Evolutionary conservation across 345 rosid species (phyloP).

Genomic region (Sonneratia alba): DNA sequence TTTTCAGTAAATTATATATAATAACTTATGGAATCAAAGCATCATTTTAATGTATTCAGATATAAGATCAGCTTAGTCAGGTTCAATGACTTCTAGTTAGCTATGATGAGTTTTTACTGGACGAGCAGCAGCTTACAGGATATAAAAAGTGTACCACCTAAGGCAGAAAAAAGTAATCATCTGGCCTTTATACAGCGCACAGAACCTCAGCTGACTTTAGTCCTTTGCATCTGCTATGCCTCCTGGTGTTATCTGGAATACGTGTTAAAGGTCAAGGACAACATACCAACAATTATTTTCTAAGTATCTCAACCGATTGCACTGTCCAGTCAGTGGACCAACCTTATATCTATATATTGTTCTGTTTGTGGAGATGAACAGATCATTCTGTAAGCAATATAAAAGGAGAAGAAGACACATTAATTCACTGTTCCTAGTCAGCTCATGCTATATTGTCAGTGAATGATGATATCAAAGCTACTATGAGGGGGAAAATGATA

Average conservation of each 20-base stretch:
- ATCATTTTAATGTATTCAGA: not conserved
- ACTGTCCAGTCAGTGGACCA: not conserved
- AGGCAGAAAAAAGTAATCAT: not conserved
- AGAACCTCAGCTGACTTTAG: constrained; percentile 15
- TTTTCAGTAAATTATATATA: too few species aligned
- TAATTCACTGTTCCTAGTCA: too few species aligned
- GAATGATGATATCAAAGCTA: not conserved
- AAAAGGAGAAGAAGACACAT: too few species aligned
- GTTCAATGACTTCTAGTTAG: not conserved
- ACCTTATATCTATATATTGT: not conserved
- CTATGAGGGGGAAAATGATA: not conserved
- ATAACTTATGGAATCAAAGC: not conserved
- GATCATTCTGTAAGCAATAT: not conserved
- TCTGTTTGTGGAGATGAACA: not conserved
- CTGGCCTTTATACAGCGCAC: not conserved
- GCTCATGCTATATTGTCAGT: not conserved
- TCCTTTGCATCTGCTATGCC: constrained; percentile 87
- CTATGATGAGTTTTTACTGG: not conserved
- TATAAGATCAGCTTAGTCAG: not conserved
- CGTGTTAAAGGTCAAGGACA: constrained; percentile 42
- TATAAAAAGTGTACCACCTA: not conserved
- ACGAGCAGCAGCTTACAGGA: not conserved
- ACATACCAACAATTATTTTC: not conserved
- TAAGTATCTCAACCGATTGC: not conserved
- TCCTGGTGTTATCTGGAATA: constrained; percentile 75